A percentile compares a stretch with the other conserved stretches of the same genome.
Evolutionary conservation across 768 basidiomycete species (phyloP).

Genomic region (Macrolepiota albuminosa): DNA sequence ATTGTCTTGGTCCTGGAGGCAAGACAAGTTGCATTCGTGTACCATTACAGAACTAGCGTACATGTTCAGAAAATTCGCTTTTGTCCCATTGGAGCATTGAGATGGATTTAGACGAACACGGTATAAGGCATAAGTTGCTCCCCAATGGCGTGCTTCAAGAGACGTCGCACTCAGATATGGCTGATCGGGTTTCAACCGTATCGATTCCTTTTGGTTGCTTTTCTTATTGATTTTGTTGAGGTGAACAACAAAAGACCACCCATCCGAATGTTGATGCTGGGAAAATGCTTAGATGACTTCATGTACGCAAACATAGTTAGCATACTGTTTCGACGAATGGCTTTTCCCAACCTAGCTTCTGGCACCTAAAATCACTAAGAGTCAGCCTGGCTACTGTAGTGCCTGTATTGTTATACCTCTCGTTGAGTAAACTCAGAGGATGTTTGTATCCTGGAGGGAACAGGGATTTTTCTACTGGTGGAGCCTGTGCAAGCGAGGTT

Average conservation of each 20-base stretch:
- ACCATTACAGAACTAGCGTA: slow-evolving; percentile 65
- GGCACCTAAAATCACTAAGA: slow-evolving; percentile 49
- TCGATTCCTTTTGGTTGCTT: slow-evolving; percentile 60
- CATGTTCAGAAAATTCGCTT: slow-evolving; percentile 19
- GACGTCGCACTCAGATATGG: slow-evolving; percentile 61
- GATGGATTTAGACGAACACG: slow-evolving; percentile 53
- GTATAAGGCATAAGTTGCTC: slow-evolving; percentile 82
- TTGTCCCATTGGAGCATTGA: slow-evolving; percentile 2
- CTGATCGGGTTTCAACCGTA: slow-evolving; percentile 71
- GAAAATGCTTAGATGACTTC: slow-evolving; percentile 7
- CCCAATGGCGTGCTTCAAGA: slow-evolving; percentile 87
- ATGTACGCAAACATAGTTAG: slow-evolving; percentile 12
- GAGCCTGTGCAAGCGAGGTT: slow-evolving; percentile 16
- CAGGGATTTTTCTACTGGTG: slow-evolving; percentile 48
- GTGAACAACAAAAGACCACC: slow-evolving; percentile 63
- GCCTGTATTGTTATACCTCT: slow-evolving; percentile 45
- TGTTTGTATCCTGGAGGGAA: slow-evolving; percentile 86
- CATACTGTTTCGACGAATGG: slow-evolving; percentile 73
- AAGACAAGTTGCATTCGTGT: slow-evolving; percentile 71
- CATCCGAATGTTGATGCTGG: slow-evolving; percentile 43
- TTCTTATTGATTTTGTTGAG: slow-evolving; percentile 69
- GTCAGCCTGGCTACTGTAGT: background rate
- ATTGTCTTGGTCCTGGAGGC: slow-evolving; percentile 81
- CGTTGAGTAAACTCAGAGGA: slow-evolving; percentile 73
- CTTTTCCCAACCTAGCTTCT: slow-evolving; percentile 87